Conservation (phyloP, 1,284 basidiomycete genomes). For the Boletus smithii region DNA sequence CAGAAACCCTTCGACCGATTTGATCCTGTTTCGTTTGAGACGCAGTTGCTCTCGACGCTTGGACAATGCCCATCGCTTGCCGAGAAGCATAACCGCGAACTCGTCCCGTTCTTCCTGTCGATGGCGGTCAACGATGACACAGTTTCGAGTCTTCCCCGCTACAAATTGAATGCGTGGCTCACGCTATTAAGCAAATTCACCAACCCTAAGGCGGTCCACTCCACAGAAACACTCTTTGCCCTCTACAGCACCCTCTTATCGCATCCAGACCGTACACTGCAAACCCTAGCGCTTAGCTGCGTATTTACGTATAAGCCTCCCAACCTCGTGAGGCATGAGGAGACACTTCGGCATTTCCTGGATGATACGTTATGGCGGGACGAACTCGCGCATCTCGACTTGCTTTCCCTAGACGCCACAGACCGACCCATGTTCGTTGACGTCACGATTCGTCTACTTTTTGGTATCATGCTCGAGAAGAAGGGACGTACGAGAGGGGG, state of each 20-base stretch:
- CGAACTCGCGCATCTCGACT: conserved; percentile 72
- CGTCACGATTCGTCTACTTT: conserved; percentile 76
- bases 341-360: conserved; percentile 68
- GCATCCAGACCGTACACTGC: conserved; percentile 80
- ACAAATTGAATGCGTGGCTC: conserved; percentile 75
- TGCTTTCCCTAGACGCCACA: conserved; percentile 58
- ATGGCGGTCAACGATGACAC: conserved; percentile 38
- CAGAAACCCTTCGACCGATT: conserved; percentile 66
- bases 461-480: conserved; percentile 86
- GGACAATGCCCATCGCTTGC: conserved; percentile 65
- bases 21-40: conserved; percentile 73
- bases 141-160: conserved; percentile 44
- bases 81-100: conserved; percentile 80
- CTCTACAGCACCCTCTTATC: conserved; percentile 80
- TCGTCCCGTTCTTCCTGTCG: conserved; percentile 77
- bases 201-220: conserved; percentile 86
- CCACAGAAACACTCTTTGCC: conserved; percentile 62
- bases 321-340: conserved; percentile 62
- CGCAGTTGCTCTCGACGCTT: conserved; percentile 72
- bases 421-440: conserved; percentile 75
- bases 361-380: conserved; percentile 91
- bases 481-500: conserved; percentile 69
- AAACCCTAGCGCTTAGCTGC: conserved; percentile 77
- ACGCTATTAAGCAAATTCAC: conserved; percentile 85
- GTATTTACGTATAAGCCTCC: conserved; percentile 82